These are phyloP conservation scores for Cystofilobasidium capitatum DNA, from an alignment of 768 basidiomycete genomes.

Conservation along the genomic window DNA sequence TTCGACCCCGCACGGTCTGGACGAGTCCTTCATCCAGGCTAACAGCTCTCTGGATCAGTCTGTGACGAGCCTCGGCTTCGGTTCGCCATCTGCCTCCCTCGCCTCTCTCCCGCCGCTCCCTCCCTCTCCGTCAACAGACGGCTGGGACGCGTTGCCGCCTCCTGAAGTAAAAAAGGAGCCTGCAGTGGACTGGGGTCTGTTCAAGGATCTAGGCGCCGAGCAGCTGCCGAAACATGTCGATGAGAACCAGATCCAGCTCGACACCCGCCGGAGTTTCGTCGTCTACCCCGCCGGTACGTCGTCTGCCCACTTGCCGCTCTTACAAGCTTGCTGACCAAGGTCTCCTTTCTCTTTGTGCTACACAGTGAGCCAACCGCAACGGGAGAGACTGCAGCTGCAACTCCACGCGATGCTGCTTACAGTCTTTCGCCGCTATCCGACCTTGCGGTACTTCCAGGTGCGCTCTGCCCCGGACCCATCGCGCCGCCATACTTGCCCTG, in stretches of 20 bases:
- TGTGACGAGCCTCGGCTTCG: not conserved
- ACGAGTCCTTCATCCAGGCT: not conserved
- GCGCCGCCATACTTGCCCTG: not conserved
- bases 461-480: constrained; percentile 8
- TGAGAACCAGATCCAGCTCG: constrained; percentile 76
- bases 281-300: constrained; percentile 78
- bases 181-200: constrained; percentile 16
- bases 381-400: constrained; percentile 48
- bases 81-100: not conserved
- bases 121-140: no score
- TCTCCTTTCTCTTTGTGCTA: not conserved
- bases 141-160: no score
- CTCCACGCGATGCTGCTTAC: constrained; percentile 64
- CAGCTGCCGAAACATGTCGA: constrained; percentile 42
- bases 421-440: constrained; percentile 62
- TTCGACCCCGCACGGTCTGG: not conserved
- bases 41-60: not conserved
- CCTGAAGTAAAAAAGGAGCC: no score
- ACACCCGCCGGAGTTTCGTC: constrained; percentile 88
- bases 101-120: not conserved
- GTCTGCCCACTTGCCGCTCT: no score
- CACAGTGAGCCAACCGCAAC: constrained; percentile 33
- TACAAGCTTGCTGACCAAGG: no score
- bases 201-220: not conserved
- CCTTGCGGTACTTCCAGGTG: constrained; percentile 75